Evolutionary conservation across 2,329 filamentous ascomycete genomes (phyloP).

Genomic region (Nothophoma quercina): DNA sequence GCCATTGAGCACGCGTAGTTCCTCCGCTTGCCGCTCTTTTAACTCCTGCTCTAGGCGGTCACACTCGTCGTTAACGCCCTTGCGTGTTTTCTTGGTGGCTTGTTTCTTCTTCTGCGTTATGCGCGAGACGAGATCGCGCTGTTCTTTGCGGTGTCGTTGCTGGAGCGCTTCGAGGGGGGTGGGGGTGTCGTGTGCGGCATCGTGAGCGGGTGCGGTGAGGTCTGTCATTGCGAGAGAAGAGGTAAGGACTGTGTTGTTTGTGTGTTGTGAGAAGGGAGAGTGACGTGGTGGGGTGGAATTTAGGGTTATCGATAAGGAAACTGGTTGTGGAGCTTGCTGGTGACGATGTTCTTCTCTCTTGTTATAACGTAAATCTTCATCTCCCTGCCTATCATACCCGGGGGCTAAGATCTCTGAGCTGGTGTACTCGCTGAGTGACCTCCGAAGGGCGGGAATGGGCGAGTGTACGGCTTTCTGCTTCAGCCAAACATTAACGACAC

Average conservation of each 20-base stretch:
- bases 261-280: not conserved
- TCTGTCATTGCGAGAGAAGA: conserved; percentile 13
- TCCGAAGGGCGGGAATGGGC: too few relatives aligned
- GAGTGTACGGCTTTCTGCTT: too few relatives aligned
- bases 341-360: too few relatives aligned
- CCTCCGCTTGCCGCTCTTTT: conserved; percentile 61
- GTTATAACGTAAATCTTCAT: too few relatives aligned
- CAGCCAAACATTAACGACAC: too few relatives aligned
- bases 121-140: conserved; percentile 81
- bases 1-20: conserved; percentile 55
- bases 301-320: conserved; percentile 8
- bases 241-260: conserved; percentile 13
- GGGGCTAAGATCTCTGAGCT: too few relatives aligned
- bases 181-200: conserved; percentile 21
- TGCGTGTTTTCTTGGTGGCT: conserved; percentile 81
- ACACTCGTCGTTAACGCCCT: conserved; percentile 68
- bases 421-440: too few relatives aligned
- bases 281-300: conserved; percentile 6
- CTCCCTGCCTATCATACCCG: too few relatives aligned
- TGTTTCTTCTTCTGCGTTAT: conserved; percentile 97
- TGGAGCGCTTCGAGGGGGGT: conserved; percentile 75
- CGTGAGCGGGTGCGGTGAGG: conserved; percentile 12
- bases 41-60: conserved; percentile 64
- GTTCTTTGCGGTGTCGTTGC: conserved; percentile 84
- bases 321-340: not conserved